Percentiles rank a stretch among this genome's conserved stretches.
phyloP scores from a whole-genome alignment of 73 alveolate species.

The Tetrahymena borealis region DNA sequence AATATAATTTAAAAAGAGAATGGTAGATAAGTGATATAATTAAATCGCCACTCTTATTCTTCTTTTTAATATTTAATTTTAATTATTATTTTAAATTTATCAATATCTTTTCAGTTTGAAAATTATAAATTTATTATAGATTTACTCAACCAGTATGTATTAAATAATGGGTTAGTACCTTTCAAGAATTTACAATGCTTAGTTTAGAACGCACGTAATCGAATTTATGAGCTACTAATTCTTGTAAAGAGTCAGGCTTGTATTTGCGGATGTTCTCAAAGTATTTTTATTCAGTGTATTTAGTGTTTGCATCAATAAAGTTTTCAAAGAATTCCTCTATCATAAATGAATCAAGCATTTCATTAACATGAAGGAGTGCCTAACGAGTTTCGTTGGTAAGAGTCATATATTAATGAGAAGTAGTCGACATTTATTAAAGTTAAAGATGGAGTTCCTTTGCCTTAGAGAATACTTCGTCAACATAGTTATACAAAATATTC shows the following conservation, averaged over 20 bases:
- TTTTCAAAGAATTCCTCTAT: constrained; percentile 33
- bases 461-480: constrained; percentile 10
- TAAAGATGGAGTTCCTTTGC: constrained; percentile 12
- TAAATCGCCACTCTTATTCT: no score
- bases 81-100: no score
- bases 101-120: no score
- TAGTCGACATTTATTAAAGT: neutral
- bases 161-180: neutral
- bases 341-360: neutral
- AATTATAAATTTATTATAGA: neutral
- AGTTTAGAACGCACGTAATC: neutral
- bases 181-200: neutral
- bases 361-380: neutral
- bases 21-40: no score
- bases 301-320: constrained; percentile 7
- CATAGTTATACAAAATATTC: neutral
- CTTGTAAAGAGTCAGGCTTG: neutral
- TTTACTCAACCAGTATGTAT: neutral
- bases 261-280: constrained; percentile 8
- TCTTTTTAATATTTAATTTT: no score
- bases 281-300: constrained; percentile 17
- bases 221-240: neutral
- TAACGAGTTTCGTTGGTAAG: constrained; percentile 26
- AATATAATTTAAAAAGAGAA: no score
- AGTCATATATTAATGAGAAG: neutral